These are phyloP conservation scores for Xylaria polymorpha DNA, from an alignment of 2,329 filamentous ascomycete genomes.

Conservation along the genomic window DNA sequence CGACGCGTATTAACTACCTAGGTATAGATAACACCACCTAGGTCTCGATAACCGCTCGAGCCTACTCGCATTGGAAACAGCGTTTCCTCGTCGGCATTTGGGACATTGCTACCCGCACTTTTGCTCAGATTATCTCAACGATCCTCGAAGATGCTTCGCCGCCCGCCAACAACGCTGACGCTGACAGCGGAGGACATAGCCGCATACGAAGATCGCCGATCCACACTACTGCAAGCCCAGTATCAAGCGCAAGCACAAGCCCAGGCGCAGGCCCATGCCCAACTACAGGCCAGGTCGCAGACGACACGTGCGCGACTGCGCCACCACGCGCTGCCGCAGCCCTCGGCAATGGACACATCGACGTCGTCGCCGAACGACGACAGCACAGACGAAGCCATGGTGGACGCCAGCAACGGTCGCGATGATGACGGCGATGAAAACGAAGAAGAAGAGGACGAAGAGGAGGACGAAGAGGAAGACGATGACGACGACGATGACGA, in stretches of 20 bases:
- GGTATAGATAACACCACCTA: not conserved
- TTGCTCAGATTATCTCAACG: not conserved
- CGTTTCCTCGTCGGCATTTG: not conserved
- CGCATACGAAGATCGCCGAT: conserved; percentile 73
- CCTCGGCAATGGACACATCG: conserved; percentile 42
- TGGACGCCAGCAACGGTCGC: conserved; percentile 32
- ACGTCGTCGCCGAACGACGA: conserved; percentile 33
- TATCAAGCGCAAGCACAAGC: conserved; percentile 26
- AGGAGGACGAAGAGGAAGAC: conserved; percentile 33
- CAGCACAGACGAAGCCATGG: conserved; percentile 46
- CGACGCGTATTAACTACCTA: conserved; percentile 5
- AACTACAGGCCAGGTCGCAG: conserved; percentile 23
- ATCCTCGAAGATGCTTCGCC: conserved; percentile 67
- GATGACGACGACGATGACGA: conserved; percentile 46
- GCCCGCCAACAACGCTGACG: conserved; percentile 73
- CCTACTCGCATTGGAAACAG: not conserved
- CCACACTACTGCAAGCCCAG: conserved; percentile 39
- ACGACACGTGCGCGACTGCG: conserved; percentile 12
- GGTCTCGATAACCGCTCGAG: not conserved
- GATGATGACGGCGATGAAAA: conserved; percentile 33
- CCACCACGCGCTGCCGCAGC: conserved; percentile 20
- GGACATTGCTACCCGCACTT: not conserved
- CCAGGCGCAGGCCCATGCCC: conserved; percentile 47
- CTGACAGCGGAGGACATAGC: conserved; percentile 78
- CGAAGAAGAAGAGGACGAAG: not conserved